A percentile compares a stretch with the other conserved stretches of the same genome.
Evolutionary conservation across 1,139 yeast species (phyloP).

Genomic region (Sugiyamaella pinicola): DNA sequence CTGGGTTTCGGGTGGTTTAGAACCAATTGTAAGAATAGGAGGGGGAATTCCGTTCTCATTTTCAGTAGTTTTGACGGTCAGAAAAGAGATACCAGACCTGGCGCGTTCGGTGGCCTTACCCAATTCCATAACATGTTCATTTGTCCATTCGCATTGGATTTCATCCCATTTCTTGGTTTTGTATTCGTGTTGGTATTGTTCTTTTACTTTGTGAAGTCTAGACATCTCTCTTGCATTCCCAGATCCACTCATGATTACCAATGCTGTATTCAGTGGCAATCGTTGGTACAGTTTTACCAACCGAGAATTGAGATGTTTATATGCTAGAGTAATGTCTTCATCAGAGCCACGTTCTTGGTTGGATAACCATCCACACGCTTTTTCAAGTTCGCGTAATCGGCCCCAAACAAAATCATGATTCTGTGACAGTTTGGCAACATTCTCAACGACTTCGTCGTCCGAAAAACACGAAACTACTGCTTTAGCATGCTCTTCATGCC

Average conservation of each 20-base stretch:
- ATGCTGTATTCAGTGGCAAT: conserved; percentile 60
- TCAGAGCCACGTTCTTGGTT: conserved; percentile 9
- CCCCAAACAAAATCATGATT: conserved; percentile 54
- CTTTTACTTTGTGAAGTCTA: conserved; percentile 49
- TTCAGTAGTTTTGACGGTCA: conserved; percentile 46
- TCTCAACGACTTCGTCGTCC: conserved; percentile 60
- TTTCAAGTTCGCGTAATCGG: conserved; percentile 62
- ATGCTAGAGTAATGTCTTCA: conserved; percentile 37
- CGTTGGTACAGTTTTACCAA: conserved; percentile 53
- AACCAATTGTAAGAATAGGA: conserved; percentile 10
- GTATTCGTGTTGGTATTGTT: conserved; percentile 48
- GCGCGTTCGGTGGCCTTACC: conserved; percentile 45
- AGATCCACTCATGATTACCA: conserved; percentile 64
- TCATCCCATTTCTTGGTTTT: conserved; percentile 49
- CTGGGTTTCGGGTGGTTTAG: not conserved
- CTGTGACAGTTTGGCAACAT: conserved; percentile 40
- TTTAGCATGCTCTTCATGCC: conserved; percentile 44
- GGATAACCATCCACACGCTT: conserved; percentile 14
- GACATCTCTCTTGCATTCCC: conserved; percentile 62
- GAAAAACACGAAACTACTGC: conserved; percentile 49
- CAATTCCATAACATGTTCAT: conserved; percentile 49
- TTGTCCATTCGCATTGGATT: conserved; percentile 55
- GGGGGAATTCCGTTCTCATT: conserved; percentile 1
- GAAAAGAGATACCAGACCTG: conserved; percentile 50
- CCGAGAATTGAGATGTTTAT: conserved; percentile 47